A percentile compares a stretch with the other conserved stretches of the same genome.
Conservation (phyloP, 129 eudicot genomes). For the Escallonia herrerae region DNA sequence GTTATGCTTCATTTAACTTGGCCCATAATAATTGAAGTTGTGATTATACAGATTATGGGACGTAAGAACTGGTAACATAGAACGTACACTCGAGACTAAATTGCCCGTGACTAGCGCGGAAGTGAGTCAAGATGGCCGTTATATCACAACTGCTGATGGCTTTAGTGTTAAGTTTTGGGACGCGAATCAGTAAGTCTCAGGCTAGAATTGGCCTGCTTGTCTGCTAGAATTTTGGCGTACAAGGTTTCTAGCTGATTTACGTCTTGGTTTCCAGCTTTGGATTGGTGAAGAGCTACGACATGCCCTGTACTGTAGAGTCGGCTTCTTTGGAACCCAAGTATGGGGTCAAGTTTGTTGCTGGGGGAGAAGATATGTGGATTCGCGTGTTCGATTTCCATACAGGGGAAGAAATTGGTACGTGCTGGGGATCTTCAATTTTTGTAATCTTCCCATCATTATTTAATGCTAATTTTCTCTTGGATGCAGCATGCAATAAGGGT, state of each 20-base stretch:
- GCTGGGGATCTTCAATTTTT: background rate
- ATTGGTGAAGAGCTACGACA: constrained; percentile 73
- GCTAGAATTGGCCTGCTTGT: background rate
- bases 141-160: constrained; percentile 67
- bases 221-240: too few relatives aligned
- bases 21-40: too few relatives aligned
- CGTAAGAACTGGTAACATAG: constrained; percentile 48
- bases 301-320: constrained; percentile 71
- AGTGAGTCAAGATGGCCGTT: constrained; percentile 66
- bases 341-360: constrained; percentile 72
- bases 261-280: constrained; percentile 41
- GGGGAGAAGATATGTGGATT: constrained; percentile 91
- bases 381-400: constrained; percentile 66
- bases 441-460: too few relatives aligned
- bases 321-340: constrained; percentile 70
- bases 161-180: constrained; percentile 66
- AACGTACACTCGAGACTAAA: constrained; percentile 52
- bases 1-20: too few relatives aligned
- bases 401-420: constrained; percentile 75
- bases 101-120: constrained; percentile 65
- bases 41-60: constrained; percentile 47
- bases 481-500: constrained; percentile 79
- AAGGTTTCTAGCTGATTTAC: too few relatives aligned
- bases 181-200: constrained; percentile 49
- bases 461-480: background rate